Conservation (phyloP, 257 asterid species). For the Hygrophila difformis region DNA sequence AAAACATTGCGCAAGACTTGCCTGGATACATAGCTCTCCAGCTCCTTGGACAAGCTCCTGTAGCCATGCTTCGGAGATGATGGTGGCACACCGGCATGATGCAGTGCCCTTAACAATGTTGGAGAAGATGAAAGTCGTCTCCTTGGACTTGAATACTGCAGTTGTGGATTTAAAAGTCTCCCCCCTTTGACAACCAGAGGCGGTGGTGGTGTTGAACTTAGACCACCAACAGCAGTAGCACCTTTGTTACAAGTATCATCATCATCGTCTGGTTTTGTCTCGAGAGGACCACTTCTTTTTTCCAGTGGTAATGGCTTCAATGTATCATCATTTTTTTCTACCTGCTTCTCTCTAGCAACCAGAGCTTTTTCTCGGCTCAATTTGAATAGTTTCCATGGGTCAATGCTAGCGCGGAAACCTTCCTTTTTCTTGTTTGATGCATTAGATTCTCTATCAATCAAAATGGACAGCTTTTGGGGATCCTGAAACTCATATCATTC, state of each 20-base stretch:
- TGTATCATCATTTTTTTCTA: conserved; percentile 49
- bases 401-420: conserved; percentile 77
- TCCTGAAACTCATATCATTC: conserved; percentile 27
- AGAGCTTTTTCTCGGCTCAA: conserved; percentile 81
- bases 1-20: conserved; percentile 64
- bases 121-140: conserved; percentile 67
- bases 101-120: conserved; percentile 17
- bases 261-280: conserved; percentile 32
- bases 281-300: conserved; percentile 56
- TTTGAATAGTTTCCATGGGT: conserved; percentile 86
- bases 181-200: conserved; percentile 32
- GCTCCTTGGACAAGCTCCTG: conserved; percentile 67
- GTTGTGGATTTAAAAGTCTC: conserved; percentile 32
- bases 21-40: conserved; percentile 72
- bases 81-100: conserved; percentile 3
- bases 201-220: too few species aligned
- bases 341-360: conserved; percentile 56
- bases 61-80: conserved; percentile 53
- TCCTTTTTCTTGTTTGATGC: conserved; percentile 35
- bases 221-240: too few species aligned
- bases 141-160: conserved; percentile 75
- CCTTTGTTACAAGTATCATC: conserved; percentile 21
- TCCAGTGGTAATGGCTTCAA: conserved; percentile 74
- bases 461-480: conserved; percentile 56
- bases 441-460: conserved; percentile 47